A percentile compares a stretch with the other conserved stretches of the same genome.
phyloP scores from a whole-genome alignment of 176 grass and related monocot genomes.

The Ensete glaucum region DNA sequence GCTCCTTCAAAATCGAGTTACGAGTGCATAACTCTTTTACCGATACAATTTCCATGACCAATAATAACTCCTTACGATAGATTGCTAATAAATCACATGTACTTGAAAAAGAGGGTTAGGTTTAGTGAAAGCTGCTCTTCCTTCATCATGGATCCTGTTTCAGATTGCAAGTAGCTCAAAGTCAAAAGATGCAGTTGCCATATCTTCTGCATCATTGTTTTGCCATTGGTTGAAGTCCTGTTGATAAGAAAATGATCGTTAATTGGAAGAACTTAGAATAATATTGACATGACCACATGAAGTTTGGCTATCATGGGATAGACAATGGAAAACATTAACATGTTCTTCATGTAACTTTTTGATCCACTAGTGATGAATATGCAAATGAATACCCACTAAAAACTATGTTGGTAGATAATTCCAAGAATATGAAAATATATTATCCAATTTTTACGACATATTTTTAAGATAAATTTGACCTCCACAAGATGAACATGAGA shows the following conservation, averaged over 20 bases:
- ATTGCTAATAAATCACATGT: constrained; percentile 33
- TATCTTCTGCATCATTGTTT: not conserved
- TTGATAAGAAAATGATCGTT: not conserved
- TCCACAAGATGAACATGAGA: too few relatives aligned
- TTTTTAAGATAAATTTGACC: too few relatives aligned
- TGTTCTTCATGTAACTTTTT: too few relatives aligned
- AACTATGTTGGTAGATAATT: not conserved
- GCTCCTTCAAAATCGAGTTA: too few relatives aligned
- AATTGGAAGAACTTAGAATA: not conserved
- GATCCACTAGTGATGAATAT: too few relatives aligned
- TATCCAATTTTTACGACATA: too few relatives aligned
- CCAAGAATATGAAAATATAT: too few relatives aligned
- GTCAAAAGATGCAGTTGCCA: not conserved
- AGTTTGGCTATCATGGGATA: not conserved
- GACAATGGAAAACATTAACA: too few relatives aligned
- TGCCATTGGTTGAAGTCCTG: not conserved
- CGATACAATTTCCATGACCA: too few relatives aligned
- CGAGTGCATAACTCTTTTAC: too few relatives aligned
- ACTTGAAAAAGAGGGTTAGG: constrained; percentile 71
- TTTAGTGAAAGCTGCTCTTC: constrained; percentile 45
- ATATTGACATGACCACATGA: not conserved
- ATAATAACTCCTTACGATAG: too few relatives aligned
- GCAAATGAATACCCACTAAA: not conserved
- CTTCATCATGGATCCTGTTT: constrained; percentile 4
- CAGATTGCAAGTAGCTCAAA: not conserved